phyloP scores from a whole-genome alignment of 2,329 filamentous ascomycete species.

The Colletotrichum chrysophilum region DNA sequence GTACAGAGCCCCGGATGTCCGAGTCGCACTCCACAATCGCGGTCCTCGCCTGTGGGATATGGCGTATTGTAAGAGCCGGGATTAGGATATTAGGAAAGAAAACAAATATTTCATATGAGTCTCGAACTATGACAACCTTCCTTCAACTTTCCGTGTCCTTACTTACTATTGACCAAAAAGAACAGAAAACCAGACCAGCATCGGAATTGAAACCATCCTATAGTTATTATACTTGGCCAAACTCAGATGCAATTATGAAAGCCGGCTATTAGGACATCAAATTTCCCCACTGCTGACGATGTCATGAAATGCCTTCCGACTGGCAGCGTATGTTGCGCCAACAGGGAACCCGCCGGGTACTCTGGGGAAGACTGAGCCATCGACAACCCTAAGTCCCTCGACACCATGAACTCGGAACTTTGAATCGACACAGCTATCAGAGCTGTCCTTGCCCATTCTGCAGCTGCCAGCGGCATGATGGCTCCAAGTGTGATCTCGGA shows the following conservation, averaged over 20 bases:
- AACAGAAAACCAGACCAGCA: background rate
- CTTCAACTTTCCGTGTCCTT: background rate
- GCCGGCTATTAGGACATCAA: background rate
- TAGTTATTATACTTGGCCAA: background rate
- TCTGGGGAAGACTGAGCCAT: slow-evolving; percentile 59
- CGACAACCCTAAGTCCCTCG: slow-evolving; percentile 59
- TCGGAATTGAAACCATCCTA: background rate
- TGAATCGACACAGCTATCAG: slow-evolving; percentile 55
- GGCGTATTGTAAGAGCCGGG: background rate
- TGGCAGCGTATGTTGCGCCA: background rate
- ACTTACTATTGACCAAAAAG: background rate
- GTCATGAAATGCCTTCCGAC: background rate
- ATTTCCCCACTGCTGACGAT: background rate
- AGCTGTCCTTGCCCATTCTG: slow-evolving; percentile 57
- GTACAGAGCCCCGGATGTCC: background rate
- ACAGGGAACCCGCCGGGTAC: background rate
- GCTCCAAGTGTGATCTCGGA: slow-evolving; percentile 53
- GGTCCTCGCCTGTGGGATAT: background rate
- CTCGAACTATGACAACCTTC: background rate
- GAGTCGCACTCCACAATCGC: background rate
- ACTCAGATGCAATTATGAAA: accelerated
- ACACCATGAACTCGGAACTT: slow-evolving; percentile 61
- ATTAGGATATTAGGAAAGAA: too few relatives aligned
- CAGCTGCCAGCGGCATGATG: slow-evolving; percentile 62
- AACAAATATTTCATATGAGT: background rate